Conservation (phyloP, 805 yeast species). For the Spathaspora hagerdaliae region DNA sequence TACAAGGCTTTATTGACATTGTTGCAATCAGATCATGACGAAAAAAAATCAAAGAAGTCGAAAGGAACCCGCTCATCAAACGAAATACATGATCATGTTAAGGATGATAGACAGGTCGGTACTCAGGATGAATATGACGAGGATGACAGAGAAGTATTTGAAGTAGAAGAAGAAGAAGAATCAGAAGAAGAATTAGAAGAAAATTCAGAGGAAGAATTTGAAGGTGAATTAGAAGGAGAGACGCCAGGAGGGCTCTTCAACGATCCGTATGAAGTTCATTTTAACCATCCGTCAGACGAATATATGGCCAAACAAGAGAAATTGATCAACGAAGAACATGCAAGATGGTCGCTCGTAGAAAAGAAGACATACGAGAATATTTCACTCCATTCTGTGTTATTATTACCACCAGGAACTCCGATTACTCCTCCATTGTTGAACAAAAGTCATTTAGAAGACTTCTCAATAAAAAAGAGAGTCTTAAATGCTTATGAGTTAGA, state of each 20-base stretch:
- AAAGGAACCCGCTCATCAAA: background rate
- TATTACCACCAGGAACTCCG: constrained; percentile 27
- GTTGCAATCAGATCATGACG: constrained; percentile 43
- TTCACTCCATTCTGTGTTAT: constrained; percentile 27
- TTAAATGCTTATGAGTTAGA: constrained; percentile 14
- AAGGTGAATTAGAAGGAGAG: constrained; percentile 34
- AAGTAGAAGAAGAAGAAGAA: constrained; percentile 12
- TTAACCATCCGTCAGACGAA: constrained; percentile 47
- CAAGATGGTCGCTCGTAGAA: constrained; percentile 24
- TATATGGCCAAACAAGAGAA: constrained; percentile 24
- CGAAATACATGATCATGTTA: too few species aligned
- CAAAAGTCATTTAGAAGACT: constrained; percentile 12
- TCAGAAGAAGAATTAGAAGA: constrained; percentile 33
- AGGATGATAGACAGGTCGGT: constrained; percentile 8
- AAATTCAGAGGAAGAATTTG: constrained; percentile 17
- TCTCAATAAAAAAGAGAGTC: constrained; percentile 28
- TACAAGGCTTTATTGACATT: constrained; percentile 67
- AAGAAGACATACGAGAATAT: constrained; percentile 16
- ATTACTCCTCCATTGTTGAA: constrained; percentile 6
- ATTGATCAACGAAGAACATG: constrained; percentile 11
- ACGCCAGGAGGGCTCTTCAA: constrained; percentile 29
- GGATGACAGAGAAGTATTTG: constrained; percentile 14
- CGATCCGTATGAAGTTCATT: constrained; percentile 81
- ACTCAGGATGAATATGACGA: constrained; percentile 12
- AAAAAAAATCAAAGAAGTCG: constrained; percentile 9